phyloP scores from a whole-genome alignment of 2,329 filamentous ascomycete species.

The Cordyceps pruinosa region DNA sequence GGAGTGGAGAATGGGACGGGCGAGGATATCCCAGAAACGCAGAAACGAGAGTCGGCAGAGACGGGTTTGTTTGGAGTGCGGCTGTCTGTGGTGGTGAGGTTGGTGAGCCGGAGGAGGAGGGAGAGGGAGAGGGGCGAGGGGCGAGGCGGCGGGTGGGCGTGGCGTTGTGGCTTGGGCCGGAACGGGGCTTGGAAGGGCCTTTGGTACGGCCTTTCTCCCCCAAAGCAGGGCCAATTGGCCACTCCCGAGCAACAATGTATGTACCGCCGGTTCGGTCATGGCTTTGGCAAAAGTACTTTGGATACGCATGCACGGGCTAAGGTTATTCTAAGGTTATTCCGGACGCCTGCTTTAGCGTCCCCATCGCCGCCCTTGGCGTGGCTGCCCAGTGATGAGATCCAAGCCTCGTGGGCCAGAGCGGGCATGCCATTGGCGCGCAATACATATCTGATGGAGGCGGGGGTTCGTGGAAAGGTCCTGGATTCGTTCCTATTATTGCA shows the following conservation, averaged over 20 bases:
- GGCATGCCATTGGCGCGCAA: neutral
- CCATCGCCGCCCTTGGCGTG: constrained; percentile 1
- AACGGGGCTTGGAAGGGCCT: neutral
- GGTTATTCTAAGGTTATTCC: constrained; percentile 7
- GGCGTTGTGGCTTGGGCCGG: neutral
- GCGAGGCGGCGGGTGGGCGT: neutral
- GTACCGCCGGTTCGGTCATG: neutral
- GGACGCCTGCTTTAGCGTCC: constrained; percentile 2
- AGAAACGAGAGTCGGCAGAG: neutral
- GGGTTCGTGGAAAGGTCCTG: neutral
- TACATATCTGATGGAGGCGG: neutral
- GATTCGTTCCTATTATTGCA: too few species aligned
- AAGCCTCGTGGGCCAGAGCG: constrained; percentile 5
- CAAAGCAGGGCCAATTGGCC: neutral
- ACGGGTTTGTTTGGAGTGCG: neutral
- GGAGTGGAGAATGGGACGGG: neutral
- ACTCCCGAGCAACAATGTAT: neutral
- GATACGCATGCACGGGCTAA: neutral
- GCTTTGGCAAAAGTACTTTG: neutral
- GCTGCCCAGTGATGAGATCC: neutral
- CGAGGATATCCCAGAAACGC: neutral
- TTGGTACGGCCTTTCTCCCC: neutral
- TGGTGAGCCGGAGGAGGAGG: neutral
- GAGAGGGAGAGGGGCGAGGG: neutral
- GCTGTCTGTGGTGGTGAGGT: neutral